phyloP scores from a whole-genome alignment of 768 basidiomycete genomes.

The Ramaria sp. region DNA sequence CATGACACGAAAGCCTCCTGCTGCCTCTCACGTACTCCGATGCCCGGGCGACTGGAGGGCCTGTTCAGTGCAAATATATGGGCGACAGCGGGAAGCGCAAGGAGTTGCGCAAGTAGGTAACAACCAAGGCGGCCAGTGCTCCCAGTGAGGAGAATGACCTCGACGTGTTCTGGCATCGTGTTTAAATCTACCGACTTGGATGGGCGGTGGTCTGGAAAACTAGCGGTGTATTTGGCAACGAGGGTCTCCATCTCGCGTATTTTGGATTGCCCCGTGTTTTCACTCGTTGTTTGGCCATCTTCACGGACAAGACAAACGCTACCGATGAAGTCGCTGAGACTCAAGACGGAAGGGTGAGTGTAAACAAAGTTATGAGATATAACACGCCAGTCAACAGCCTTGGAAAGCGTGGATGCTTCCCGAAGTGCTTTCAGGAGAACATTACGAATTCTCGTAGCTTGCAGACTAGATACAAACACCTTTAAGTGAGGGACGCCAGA shows the following conservation, averaged over 20 bases:
- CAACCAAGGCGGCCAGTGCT: constrained; percentile 27
- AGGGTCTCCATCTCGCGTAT: background rate
- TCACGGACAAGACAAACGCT: background rate
- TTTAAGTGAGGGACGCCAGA: background rate
- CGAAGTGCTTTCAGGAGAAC: background rate
- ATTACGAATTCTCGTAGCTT: constrained; percentile 9
- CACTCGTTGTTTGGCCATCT: too few species aligned
- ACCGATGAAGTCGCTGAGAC: constrained; percentile 10
- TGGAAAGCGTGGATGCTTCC: background rate
- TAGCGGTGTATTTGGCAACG: background rate
- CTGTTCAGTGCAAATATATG: constrained; percentile 29
- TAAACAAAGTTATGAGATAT: constrained; percentile 26
- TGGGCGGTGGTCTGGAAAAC: background rate
- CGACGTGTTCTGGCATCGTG: background rate
- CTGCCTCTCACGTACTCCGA: constrained; percentile 18
- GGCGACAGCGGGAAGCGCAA: constrained; percentile 17
- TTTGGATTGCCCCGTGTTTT: background rate
- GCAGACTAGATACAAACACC: constrained; percentile 6
- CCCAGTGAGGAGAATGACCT: constrained; percentile 27
- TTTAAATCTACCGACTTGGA: background rate
- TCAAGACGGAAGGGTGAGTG: constrained; percentile 23
- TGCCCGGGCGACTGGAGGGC: constrained; percentile 15
- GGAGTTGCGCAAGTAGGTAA: constrained; percentile 22
- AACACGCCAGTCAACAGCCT: background rate
- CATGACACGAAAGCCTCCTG: too few species aligned